A percentile compares a stretch with the other conserved stretches of the same genome.
Conservation (phyloP, 345 rosid species). For the Populus tremula region DNA sequence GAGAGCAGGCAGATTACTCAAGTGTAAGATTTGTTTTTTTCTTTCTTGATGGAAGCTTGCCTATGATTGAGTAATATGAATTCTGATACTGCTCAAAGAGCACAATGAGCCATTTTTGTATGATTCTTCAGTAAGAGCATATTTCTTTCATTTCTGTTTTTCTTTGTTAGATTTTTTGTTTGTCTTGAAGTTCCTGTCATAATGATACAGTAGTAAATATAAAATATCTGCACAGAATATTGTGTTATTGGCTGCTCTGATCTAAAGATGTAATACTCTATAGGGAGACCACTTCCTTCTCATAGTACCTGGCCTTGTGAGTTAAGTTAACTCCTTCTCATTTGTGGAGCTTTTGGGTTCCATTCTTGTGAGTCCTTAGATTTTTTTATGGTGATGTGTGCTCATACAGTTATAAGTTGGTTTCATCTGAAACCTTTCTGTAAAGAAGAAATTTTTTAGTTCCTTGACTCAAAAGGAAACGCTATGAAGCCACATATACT, state of each 20-base stretch:
- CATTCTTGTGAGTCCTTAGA: background rate
- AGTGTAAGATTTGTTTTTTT: slow-evolving; percentile 63
- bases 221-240: background rate
- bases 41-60: background rate
- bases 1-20: slow-evolving; percentile 99
- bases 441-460: background rate
- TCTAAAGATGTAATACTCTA: background rate
- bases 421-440: background rate
- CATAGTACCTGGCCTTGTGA: background rate
- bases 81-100: background rate
- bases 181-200: background rate
- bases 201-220: background rate
- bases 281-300: background rate
- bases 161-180: background rate
- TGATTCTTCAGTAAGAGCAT: background rate
- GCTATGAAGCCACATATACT: background rate
- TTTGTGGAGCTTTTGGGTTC: background rate
- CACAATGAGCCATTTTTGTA: background rate
- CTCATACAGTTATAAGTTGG: background rate
- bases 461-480: background rate
- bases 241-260: background rate
- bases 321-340: background rate
- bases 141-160: background rate
- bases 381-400: background rate
- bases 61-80: background rate